These are phyloP conservation scores for Alternaria gaisen DNA, from an alignment of 2,329 filamentous ascomycete genomes.

Conservation along the genomic window DNA sequence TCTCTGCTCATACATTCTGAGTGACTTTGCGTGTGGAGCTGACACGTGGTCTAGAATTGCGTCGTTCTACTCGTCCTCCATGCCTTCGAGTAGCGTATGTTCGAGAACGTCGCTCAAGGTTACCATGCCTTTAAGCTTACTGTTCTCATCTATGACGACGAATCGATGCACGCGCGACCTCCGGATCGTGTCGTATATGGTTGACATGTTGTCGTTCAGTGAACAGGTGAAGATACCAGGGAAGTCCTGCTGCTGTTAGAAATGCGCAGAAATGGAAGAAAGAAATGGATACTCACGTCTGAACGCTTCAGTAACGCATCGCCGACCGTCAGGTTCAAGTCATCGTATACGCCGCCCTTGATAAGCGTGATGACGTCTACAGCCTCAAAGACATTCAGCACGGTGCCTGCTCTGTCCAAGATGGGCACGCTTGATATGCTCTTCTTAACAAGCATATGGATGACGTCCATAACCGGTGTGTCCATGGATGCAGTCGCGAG, in stretches of 20 bases:
- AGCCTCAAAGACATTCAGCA: conserved; percentile 97
- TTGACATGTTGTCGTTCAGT: conserved; percentile 88
- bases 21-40: conserved; percentile 8
- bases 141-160: conserved; percentile 90
- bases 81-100: conserved; percentile 86
- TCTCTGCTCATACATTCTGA: conserved; percentile 2
- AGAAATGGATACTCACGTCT: conserved; percentile 62
- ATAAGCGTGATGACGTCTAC: conserved; percentile 97
- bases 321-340: conserved; percentile 84
- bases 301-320: conserved; percentile 87
- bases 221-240: conserved; percentile 97
- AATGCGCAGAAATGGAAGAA: background rate
- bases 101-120: conserved; percentile 96
- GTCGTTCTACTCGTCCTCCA: conserved; percentile 57
- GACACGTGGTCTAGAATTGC: conserved; percentile 8
- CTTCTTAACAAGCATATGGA: conserved; percentile 88
- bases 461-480: conserved; percentile 90
- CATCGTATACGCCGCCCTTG: conserved; percentile 91
- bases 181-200: conserved; percentile 95
- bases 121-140: conserved; percentile 84
- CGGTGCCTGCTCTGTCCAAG: conserved; percentile 75
- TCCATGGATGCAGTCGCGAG: conserved; percentile 87
- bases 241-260: conserved; percentile 72
- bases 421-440: conserved; percentile 97
- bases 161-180: conserved; percentile 93